Evolutionary conservation across 2,329 filamentous ascomycete genomes (phyloP), one percentile per base, ranked within the genome.

Genomic region (Leptographium procerum): DNA sequence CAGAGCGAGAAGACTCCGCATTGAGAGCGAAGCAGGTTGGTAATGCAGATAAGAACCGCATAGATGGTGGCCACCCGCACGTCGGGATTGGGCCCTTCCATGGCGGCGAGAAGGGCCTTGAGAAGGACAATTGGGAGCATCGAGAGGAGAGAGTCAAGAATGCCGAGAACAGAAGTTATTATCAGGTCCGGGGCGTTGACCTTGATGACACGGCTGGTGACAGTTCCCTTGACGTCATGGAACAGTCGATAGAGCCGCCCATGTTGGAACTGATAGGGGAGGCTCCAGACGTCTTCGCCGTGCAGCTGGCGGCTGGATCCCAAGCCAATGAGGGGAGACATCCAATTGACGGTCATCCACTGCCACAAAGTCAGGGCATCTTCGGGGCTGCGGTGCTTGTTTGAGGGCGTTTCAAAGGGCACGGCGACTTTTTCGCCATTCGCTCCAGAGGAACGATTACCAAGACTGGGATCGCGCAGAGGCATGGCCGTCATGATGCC

Each of bases 301-400:
- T 90, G 74, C 10, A 96, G 74, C 64, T 90, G 86, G 47, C 83
- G 77, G 33, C 75, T 73, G 48, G 76, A 80, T 1, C 86, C 89
- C 28, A 84, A 70, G 1, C 75, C 73, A 14, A 95, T 89, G 8
- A 95, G 72, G 0, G 90, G 86, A 0, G 76, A 75, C 72, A 95
- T 86, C 91, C 91, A 96, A 0, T 83, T 88, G 31, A 95, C 86
- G 7, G 83, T 86, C 81, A 92, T 87, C 72, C 89, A 96, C 64
- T 91, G 87, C 80, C 89, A 91, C 1, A 91, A 75, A 0, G 80
- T 87, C 28, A 95, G 69, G 62, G 87, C 84, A 64, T 96, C 91
- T 69, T 96, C 91, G 0, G 91, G 86, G 45, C 80, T 83, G 57
- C 89, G 85, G n/a, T 88, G 72, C 2, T 76, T 70, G 3, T 72